Conservation (phyloP, 169 alveolate species). For the Eimeria maxima region DNA sequence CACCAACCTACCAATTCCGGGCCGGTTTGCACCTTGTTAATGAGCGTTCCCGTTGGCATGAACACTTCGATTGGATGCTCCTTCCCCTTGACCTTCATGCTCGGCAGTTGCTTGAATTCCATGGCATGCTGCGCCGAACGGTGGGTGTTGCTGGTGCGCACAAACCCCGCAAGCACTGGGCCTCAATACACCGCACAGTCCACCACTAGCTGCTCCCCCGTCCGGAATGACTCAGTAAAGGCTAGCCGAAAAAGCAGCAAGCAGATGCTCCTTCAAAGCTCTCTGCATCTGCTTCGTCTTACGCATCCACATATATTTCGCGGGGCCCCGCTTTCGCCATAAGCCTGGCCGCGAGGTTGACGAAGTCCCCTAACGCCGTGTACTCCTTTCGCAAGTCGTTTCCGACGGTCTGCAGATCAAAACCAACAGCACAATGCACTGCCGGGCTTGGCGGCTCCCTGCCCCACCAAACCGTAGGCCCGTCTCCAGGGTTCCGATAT, state of each 20-base stretch:
- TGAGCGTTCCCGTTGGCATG: slow-evolving; percentile 81
- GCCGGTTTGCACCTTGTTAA: slow-evolving; percentile 57
- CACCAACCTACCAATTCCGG: slow-evolving; percentile 38
- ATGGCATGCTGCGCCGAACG: slow-evolving; percentile 84
- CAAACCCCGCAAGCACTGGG: neutral
- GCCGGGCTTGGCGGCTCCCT: neutral
- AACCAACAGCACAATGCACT: slow-evolving; percentile 23
- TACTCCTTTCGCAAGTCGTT: slow-evolving; percentile 88
- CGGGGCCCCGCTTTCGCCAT: slow-evolving; percentile 89
- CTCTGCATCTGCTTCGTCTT: neutral
- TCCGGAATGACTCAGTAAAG: neutral
- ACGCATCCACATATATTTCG: slow-evolving; percentile 86
- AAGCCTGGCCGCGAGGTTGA: slow-evolving; percentile 89
- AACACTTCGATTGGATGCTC: slow-evolving; percentile 81
- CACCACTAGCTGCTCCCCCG: neutral
- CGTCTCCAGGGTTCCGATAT: neutral
- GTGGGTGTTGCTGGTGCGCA: slow-evolving; percentile 83
- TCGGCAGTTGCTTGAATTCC: slow-evolving; percentile 81
- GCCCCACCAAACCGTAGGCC: neutral
- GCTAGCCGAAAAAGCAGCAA: neutral
- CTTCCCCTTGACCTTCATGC: slow-evolving; percentile 84
- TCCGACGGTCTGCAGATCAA: slow-evolving; percentile 86
- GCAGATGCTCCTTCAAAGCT: neutral
- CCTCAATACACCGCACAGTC: neutral
- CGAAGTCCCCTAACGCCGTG: slow-evolving; percentile 92